These are phyloP conservation scores for Phytophthora megakarya DNA, from an alignment of 352 stramenopile genomes.

Conservation along the genomic window DNA sequence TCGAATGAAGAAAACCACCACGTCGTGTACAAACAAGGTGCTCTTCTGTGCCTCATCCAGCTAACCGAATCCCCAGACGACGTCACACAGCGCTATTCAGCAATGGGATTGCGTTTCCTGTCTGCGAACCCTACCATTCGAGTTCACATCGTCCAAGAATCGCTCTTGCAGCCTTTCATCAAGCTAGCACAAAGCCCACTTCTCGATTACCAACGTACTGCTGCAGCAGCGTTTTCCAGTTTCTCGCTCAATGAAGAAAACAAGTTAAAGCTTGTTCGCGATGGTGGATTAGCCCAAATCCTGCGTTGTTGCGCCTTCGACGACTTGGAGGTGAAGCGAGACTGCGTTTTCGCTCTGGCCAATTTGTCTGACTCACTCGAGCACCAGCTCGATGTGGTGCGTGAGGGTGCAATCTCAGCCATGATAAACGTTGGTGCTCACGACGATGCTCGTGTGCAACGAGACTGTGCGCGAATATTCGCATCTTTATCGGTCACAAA, in stretches of 20 bases:
- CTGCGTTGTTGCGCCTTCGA: slow-evolving; percentile 89
- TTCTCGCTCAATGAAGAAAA: slow-evolving; percentile 94
- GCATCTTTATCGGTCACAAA: slow-evolving; percentile 91
- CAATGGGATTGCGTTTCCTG: slow-evolving; percentile 95
- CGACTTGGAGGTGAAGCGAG: slow-evolving; percentile 92
- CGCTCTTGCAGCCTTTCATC: slow-evolving; percentile 91
- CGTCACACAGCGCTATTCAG: slow-evolving; percentile 94
- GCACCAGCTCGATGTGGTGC: slow-evolving; percentile 89
- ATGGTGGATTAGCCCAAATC: slow-evolving; percentile 90
- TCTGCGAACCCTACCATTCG: slow-evolving; percentile 93
- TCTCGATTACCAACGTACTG: slow-evolving; percentile 93
- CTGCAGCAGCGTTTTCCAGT: slow-evolving; percentile 91
- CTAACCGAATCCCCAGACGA: slow-evolving; percentile 90
- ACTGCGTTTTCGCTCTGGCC: slow-evolving; percentile 94
- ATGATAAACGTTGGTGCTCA: slow-evolving; percentile 74
- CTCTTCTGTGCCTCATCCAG: slow-evolving; percentile 88
- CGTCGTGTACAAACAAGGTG: slow-evolving; percentile 93
- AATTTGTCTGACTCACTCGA: slow-evolving; percentile 93
- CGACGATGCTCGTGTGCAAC: slow-evolving; percentile 92
- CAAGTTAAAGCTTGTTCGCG: slow-evolving; percentile 93
- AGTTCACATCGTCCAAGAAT: slow-evolving; percentile 91
- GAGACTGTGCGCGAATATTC: slow-evolving; percentile 91
- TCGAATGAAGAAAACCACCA: slow-evolving; percentile 95
- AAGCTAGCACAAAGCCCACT: slow-evolving; percentile 90
- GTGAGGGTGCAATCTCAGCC: slow-evolving; percentile 82